phyloP scores from a whole-genome alignment of 1,139 yeast species.

The Sugiyamaella sp. region DNA sequence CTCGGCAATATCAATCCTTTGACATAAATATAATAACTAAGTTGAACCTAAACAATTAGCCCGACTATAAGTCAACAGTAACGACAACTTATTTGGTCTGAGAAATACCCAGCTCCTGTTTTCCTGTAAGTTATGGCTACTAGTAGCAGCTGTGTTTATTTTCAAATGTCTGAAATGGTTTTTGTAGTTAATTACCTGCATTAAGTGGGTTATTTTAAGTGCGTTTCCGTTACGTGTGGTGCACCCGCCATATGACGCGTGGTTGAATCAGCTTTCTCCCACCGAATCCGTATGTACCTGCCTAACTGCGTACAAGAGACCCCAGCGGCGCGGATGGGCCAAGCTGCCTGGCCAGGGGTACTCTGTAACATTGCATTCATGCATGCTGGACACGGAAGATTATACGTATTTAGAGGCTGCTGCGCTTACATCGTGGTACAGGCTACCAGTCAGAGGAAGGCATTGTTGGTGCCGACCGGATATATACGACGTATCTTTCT shows the following conservation, averaged over 20 bases:
- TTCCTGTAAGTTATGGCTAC: not conserved
- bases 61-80: too few species aligned
- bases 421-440: too few species aligned
- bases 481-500: too few species aligned
- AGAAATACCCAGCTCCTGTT: not conserved
- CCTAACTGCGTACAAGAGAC: not conserved
- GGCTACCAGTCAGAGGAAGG: too few species aligned
- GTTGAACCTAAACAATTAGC: too few species aligned
- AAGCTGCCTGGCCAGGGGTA: not conserved
- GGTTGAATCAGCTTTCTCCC: not conserved
- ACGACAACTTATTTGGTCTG: too few species aligned
- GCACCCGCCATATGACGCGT: not conserved
- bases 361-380: not conserved
- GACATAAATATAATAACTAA: too few species aligned
- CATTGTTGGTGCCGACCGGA: too few species aligned
- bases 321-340: too few species aligned
- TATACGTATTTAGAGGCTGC: too few species aligned
- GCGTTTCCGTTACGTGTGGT: conserved; percentile 1
- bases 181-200: conserved; percentile 12
- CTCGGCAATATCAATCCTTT: too few species aligned
- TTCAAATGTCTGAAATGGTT: not conserved
- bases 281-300: not conserved
- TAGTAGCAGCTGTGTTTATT: not conserved
- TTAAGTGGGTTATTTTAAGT: not conserved
- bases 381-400: not conserved